Evolutionary conservation across 768 basidiomycete species (phyloP), one percentile per base, ranked within the genome.

Genomic region (Suillus subaureus): DNA sequence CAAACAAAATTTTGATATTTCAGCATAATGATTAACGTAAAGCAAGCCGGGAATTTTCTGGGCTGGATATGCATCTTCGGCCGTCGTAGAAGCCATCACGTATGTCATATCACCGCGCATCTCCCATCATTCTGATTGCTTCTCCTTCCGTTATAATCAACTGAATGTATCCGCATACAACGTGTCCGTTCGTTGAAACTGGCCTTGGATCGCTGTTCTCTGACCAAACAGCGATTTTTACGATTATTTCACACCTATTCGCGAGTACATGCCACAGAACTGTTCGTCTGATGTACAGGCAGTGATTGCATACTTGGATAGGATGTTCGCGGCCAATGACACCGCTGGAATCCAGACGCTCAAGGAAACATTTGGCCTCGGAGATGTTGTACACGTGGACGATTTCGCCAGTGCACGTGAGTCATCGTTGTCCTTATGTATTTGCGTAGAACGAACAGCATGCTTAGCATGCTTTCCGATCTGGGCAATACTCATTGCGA

Each of bases 251-350:
- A 89, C 90, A 66, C 90, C 90, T 15, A 85, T 90, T 68, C 85
- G 85, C 18, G 79, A 84, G 68, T 78, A 85, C 70, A 91, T 91
- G 89, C 87, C 90, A 2, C 68, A 69, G 67, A 92, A 93, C 74
- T 93, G 91, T 76, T 91, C 89, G 9, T 83, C 88, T 0, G 91
- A 93, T 70, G 82, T 91, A 37, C 78, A 89, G 72, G 83, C 83
- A 6, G 89, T 88, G 18, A 82, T 92, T 62, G 71, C 82, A 6
- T 82, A 89, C 68, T 77, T 92, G 45, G 91, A 92, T 70, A 61
- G 80, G 62, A 84, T 86, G 7, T 86, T 90, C 68, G 74, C 76
- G 0, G 77, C 77, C 4, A 79, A 79, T 1, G 78, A 87, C 66
- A 64, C 72, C 11, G 73, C 75, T 35, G 84, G 85, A 15, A 87